Evolutionary conservation across 768 basidiomycete genomes (phyloP), one percentile per base, ranked within the genome.

Genomic region (Suillus sp.): DNA sequence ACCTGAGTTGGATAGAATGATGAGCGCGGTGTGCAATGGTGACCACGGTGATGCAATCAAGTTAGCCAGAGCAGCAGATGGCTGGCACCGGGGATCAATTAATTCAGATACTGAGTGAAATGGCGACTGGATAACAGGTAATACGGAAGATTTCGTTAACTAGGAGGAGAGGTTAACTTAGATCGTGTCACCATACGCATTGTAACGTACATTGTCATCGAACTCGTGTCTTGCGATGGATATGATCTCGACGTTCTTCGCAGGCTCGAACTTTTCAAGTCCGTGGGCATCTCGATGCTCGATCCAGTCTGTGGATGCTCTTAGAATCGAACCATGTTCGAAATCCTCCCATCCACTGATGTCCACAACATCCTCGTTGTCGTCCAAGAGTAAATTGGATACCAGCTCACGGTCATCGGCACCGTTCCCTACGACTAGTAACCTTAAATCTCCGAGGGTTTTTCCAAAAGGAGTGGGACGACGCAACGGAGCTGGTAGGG

Each of bases 221-320:
- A 74, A 70, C 56, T 81, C 78, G 65, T 82, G 85, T 11, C 78
- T 11, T 37, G 80, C 78, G 6, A 87, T 66, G 59, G 83, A 82
- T 45, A 84, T 67, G 42, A 91, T 80, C 69, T 91, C 86, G 9
- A 91, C 77, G 68, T 91, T 91, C 65, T 83, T 78, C 14, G 82
- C 79, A 9, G 88, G 84, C 67, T 90, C 89, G 45, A 83, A 85
- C 63, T 82, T 85, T 71, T 91, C 88, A 4, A 87, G 77, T 1
- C 87, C 88, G 67, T 89, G 85, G 1, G 78, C 80, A 70, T 89
- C 87, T 27, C 78, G 79, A 67, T 87, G 86, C 68, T 90, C 88
- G 18, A 86, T 73, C 90, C 90, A 91, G 69, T 88, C 85, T 8
- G 90, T 91, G 2, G 88, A 90, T 7, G 87, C 88, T 20, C 75